Conservation (phyloP, 225 moss, liverwort and hornwort genomes). For the Sphagnum tenellum region DNA sequence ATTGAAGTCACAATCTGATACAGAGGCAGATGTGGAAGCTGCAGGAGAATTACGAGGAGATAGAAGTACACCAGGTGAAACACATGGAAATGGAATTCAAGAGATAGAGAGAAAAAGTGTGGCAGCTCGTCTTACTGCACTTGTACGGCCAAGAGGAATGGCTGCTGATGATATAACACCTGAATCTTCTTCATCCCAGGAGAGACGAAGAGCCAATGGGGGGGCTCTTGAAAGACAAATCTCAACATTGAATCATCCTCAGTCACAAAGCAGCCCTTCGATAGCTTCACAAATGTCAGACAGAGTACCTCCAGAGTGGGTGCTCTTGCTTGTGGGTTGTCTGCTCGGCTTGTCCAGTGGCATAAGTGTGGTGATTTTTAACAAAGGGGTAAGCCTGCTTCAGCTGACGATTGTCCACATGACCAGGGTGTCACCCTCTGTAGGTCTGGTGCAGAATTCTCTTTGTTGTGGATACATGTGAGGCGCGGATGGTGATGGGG, state of each 20-base stretch:
- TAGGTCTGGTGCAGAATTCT: no score
- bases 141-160: no score
- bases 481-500: no score
- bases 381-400: slow-evolving; percentile 63
- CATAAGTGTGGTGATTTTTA: slow-evolving; percentile 80
- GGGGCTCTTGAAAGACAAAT: slow-evolving; percentile 5
- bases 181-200: no score
- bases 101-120: not conserved
- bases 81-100: not conserved
- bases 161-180: no score
- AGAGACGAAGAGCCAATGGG: no score
- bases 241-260: not conserved
- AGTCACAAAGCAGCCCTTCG: slow-evolving; percentile 28
- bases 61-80: not conserved
- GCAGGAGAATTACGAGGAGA: not conserved
- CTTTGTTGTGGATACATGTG: no score
- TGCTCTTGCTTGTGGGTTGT: slow-evolving; percentile 83
- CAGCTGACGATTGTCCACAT: no score
- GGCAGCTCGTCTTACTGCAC: no score
- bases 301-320: slow-evolving; percentile 87
- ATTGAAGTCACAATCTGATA: not conserved
- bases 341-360: slow-evolving; percentile 79
- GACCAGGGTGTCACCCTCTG: no score
- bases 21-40: slow-evolving; percentile 12
- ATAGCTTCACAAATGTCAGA: slow-evolving; percentile 55